Conservation (phyloP, 116 monocot species). For the Cymodocea nodosa region DNA sequence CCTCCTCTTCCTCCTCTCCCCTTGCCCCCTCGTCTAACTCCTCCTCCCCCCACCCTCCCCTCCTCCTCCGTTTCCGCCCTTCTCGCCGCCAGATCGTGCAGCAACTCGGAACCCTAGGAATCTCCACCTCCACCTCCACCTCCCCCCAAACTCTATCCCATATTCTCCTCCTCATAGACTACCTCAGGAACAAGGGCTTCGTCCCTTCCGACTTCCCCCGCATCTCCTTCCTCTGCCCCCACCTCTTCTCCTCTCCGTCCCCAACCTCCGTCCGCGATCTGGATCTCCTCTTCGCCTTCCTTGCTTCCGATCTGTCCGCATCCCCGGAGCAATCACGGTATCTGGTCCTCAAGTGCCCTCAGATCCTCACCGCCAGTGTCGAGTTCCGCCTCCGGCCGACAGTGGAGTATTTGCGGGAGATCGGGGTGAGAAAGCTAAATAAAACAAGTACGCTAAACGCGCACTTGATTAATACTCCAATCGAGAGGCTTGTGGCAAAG, state of each 20-base stretch:
- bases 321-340: constrained; percentile 15
- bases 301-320: constrained; percentile 18
- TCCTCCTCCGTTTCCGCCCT: constrained; percentile 16
- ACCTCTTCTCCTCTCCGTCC: constrained; percentile 7
- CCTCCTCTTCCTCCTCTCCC: neutral
- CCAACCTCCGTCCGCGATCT: constrained; percentile 8
- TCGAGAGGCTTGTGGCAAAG: constrained; percentile 22
- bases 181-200: constrained; percentile 22
- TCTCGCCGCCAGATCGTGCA: constrained; percentile 18
- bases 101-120: constrained; percentile 27
- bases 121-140: constrained; percentile 3
- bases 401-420: constrained; percentile 13
- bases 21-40: neutral
- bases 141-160: constrained; percentile 13
- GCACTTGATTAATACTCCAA: constrained; percentile 14
- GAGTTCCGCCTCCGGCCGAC: constrained; percentile 20
- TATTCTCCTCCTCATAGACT: constrained; percentile 16
- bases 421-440: constrained; percentile 21
- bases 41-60: neutral
- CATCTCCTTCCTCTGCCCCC: constrained; percentile 8
- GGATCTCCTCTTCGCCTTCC: constrained; percentile 22
- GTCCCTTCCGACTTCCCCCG: neutral
- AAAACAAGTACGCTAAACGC: constrained; percentile 28
- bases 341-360: constrained; percentile 19
- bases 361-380: constrained; percentile 14